Conservation (phyloP, 192 early-diverging fungal genomes). For the Linderina pennispora region DNA sequence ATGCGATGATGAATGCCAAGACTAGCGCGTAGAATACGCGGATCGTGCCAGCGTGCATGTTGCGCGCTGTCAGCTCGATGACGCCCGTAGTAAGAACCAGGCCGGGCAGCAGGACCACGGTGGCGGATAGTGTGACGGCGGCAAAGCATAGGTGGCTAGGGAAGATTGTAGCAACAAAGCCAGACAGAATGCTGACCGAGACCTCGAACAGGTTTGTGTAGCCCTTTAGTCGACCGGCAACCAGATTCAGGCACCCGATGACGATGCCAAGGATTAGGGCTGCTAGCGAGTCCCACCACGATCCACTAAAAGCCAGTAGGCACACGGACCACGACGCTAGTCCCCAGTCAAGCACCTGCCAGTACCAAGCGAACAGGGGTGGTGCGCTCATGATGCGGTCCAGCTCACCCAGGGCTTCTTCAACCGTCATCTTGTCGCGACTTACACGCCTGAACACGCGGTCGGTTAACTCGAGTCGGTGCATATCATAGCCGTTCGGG, state of each 20-base stretch:
- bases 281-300: slow-evolving; percentile 55
- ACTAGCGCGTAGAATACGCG: slow-evolving; percentile 70
- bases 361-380: slow-evolving; percentile 49
- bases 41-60: slow-evolving; percentile 81
- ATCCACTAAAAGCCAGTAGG: slow-evolving; percentile 58
- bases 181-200: slow-evolving; percentile 50
- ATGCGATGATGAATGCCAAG: slow-evolving; percentile 67
- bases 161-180: slow-evolving; percentile 49
- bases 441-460: slow-evolving; percentile 52
- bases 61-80: slow-evolving; percentile 77
- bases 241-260: slow-evolving; percentile 51
- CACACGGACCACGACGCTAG: slow-evolving; percentile 50
- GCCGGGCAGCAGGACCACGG: slow-evolving; percentile 60
- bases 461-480: slow-evolving; percentile 54
- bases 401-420: slow-evolving; percentile 50
- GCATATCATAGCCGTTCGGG: slow-evolving; percentile 56
- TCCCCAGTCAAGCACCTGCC: slow-evolving; percentile 51
- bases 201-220: slow-evolving; percentile 65
- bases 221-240: slow-evolving; percentile 50
- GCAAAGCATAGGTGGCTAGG: slow-evolving; percentile 50
- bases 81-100: slow-evolving; percentile 68
- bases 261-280: slow-evolving; percentile 39
- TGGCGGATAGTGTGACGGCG: slow-evolving; percentile 52
- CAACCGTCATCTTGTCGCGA: slow-evolving; percentile 50
- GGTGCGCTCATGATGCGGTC: slow-evolving; percentile 45